These are phyloP conservation scores for Globisporangium rhizosaccharum DNA, from an alignment of 352 stramenopile genomes.

Conservation along the genomic window DNA sequence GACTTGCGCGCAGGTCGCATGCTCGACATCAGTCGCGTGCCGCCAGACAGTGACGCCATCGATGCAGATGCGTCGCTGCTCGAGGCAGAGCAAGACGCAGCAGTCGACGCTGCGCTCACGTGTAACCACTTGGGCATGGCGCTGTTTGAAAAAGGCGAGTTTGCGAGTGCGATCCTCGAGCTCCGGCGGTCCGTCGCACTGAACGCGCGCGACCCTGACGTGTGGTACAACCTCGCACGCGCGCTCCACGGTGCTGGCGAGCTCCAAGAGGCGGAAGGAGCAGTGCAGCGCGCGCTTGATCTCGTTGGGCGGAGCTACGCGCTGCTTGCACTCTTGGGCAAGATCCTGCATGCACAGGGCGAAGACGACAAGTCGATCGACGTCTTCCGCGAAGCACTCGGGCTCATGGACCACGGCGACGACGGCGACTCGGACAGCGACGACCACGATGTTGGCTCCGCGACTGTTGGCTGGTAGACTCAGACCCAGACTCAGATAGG, in stretches of 20 bases:
- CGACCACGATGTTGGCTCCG: slow-evolving; percentile 73
- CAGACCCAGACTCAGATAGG: background rate
- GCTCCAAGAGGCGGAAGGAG: slow-evolving; percentile 63
- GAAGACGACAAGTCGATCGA: slow-evolving; percentile 73
- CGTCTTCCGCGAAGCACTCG: slow-evolving; percentile 69
- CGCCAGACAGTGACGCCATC: slow-evolving; percentile 26
- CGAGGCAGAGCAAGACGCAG: slow-evolving; percentile 35
- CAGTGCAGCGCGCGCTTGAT: slow-evolving; percentile 46
- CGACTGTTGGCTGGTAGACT: slow-evolving; percentile 70
- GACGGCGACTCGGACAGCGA: slow-evolving; percentile 58
- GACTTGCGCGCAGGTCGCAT: slow-evolving; percentile 53
- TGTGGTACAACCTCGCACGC: slow-evolving; percentile 74
- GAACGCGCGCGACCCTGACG: slow-evolving; percentile 59
- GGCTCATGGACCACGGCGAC: slow-evolving; percentile 48
- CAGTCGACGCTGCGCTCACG: slow-evolving; percentile 56
- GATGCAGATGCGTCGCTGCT: slow-evolving; percentile 21
- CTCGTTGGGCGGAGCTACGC: slow-evolving; percentile 55
- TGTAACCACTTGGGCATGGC: slow-evolving; percentile 72
- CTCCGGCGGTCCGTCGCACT: slow-evolving; percentile 68
- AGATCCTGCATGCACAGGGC: slow-evolving; percentile 76
- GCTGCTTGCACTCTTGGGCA: slow-evolving; percentile 68
- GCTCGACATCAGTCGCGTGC: slow-evolving; percentile 64
- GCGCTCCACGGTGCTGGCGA: slow-evolving; percentile 51
- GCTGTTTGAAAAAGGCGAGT: slow-evolving; percentile 65
- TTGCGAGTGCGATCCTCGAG: slow-evolving; percentile 44